A percentile compares a stretch with the other conserved stretches of the same genome.
Evolutionary conservation across 441 rosid genomes (phyloP).

Genomic region (Brassica balearica): DNA sequence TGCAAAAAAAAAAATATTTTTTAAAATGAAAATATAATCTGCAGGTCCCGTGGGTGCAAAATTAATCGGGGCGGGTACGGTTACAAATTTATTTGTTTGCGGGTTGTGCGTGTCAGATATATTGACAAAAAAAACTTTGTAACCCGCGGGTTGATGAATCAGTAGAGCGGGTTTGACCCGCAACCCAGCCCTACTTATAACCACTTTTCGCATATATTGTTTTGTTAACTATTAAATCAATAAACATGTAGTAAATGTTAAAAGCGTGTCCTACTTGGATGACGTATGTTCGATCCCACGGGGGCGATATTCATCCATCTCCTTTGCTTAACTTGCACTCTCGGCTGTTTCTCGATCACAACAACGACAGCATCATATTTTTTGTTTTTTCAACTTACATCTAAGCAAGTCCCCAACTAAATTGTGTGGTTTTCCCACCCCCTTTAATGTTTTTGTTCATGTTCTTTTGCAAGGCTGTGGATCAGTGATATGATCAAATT

Average conservation of each 20-base stretch:
- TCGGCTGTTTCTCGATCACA: slow-evolving; percentile 1
- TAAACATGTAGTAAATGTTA: background rate
- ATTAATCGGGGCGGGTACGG: no score
- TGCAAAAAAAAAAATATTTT: no score
- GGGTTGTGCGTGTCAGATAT: no score
- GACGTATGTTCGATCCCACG: background rate
- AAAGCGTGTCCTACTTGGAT: background rate
- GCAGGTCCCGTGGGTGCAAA: no score
- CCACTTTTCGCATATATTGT: no score
- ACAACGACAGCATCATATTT: background rate
- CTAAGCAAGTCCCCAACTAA: background rate
- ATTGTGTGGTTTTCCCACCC: background rate
- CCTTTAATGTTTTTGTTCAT: background rate
- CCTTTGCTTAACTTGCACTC: background rate
- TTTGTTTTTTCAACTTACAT: background rate
- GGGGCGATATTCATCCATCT: background rate
- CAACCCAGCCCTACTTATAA: no score
- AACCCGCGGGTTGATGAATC: no score
- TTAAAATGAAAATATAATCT: no score
- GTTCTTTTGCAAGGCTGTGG: background rate
- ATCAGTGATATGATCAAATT: background rate
- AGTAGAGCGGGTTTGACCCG: no score
- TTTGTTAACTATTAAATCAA: no score
- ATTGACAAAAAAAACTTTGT: no score
- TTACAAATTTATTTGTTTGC: no score